Conservation (phyloP, 495 filamentous ascomycete genomes). For the Glutinoglossum americanum region DNA sequence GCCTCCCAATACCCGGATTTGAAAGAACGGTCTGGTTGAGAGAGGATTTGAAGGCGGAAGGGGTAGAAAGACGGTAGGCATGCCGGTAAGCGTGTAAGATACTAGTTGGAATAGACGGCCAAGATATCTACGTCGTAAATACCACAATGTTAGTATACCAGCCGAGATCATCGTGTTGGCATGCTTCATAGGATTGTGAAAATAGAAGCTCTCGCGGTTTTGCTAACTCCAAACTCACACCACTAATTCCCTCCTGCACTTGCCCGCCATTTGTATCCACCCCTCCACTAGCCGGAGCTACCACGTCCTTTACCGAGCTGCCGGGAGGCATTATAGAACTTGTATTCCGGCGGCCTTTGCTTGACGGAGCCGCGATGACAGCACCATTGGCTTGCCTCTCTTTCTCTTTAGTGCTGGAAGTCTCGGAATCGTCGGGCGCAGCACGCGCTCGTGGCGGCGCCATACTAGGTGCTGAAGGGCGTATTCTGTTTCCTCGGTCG, state of each 20-base stretch:
- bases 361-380: not conserved
- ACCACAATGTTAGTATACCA: not conserved
- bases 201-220: not conserved
- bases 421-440: slow-evolving; percentile 29
- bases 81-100: slow-evolving; percentile 66
- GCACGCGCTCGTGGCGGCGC: slow-evolving; percentile 9
- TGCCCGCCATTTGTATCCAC: not conserved
- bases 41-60: slow-evolving; percentile 47
- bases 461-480: slow-evolving; percentile 4
- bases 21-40: slow-evolving; percentile 53
- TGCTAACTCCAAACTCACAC: not conserved
- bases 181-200: not conserved
- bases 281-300: not conserved
- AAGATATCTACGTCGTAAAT: slow-evolving; percentile 35
- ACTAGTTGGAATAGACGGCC: slow-evolving; percentile 47
- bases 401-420: slow-evolving; percentile 23
- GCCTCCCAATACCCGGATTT: slow-evolving; percentile 43
- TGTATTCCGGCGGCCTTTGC: not conserved
- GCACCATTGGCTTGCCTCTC: slow-evolving; percentile 15
- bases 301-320: not conserved
- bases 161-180: not conserved
- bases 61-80: slow-evolving; percentile 45
- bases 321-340: not conserved
- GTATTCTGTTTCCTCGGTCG: no score
- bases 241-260: not conserved